Evolutionary conservation across 1,284 basidiomycete species (phyloP).

Genomic region (Pascua guehoae): DNA sequence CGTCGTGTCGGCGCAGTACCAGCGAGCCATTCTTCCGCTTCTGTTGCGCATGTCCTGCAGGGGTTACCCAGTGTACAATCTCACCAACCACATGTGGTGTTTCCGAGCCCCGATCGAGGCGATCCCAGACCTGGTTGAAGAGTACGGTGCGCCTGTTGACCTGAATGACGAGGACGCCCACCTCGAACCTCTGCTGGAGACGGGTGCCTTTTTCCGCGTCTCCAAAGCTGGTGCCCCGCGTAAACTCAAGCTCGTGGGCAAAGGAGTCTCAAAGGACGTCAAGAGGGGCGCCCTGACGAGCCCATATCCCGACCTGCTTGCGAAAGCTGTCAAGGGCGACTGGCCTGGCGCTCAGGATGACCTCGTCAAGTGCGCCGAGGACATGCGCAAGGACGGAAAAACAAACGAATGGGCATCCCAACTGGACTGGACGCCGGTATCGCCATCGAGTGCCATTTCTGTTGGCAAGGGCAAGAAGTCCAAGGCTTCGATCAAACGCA

Average conservation of each 20-base stretch:
- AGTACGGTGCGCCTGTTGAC: conserved; percentile 33
- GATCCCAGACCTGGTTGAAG: conserved; percentile 22
- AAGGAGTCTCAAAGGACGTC: conserved; percentile 17
- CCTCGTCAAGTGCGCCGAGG: conserved; percentile 19
- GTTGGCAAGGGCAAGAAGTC: neutral
- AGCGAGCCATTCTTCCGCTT: conserved; percentile 40
- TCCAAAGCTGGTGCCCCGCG: neutral
- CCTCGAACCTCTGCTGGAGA: conserved; percentile 17
- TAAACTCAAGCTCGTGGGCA: conserved; percentile 9
- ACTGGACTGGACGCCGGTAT: conserved; percentile 10
- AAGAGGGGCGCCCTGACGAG: conserved; percentile 25
- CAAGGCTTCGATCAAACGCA: neutral
- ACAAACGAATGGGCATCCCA: conserved; percentile 10
- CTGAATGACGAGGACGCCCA: conserved; percentile 26
- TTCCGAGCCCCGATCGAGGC: conserved; percentile 38
- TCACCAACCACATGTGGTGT: conserved; percentile 46
- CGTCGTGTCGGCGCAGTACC: conserved; percentile 17
- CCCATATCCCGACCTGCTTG: conserved; percentile 23
- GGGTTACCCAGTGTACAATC: conserved; percentile 44
- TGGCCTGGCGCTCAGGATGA: conserved; percentile 10
- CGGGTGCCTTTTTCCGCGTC: conserved; percentile 38
- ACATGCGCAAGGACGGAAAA: conserved; percentile 6
- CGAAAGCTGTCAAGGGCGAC: conserved; percentile 3
- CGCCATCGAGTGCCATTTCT: neutral
- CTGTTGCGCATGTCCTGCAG: conserved; percentile 43